Evolutionary conservation across 345 rosid species (phyloP), one percentile per base, ranked within the genome.

Genomic region (Boechera stricta): DNA sequence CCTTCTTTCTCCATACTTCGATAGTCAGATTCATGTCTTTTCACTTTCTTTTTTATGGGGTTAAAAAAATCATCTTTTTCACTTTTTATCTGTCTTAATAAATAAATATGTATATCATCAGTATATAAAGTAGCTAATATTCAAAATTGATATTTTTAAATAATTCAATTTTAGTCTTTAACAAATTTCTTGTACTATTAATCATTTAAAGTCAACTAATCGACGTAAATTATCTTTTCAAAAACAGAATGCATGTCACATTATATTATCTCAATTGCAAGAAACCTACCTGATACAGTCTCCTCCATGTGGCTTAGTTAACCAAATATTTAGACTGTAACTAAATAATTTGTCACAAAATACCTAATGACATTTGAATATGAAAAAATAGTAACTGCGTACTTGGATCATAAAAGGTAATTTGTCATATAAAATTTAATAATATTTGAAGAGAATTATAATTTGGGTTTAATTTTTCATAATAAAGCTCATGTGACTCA

Each of bases 21-120:
- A 64, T 54, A 69, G 72, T 49, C 72, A 52, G 21, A 60, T 51
- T 58, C 64, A 74, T 67, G 83, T 71, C 70, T 24, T 68, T 64
- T 49, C 26, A 16, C 54, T 5, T 1, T 1, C 12, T 44, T n/a
- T 2, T 45, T n/a, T 4, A 11, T 42, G 6, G 16, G 18, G 8
- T 47, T 47, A n/a, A 47, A 47, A 47, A 47, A 8, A 47, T 47
- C 24, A 47, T 47, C 4, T n/a, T 11, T 44, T 81, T 77, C 81
- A 77, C 65, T 54, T 26, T 70, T 53, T 10, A 64, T 72, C 32
- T 51, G 16, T 68, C 71, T 72, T 47, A 38, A 26, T 10, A 48
- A 56, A 52, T 54, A 53, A 44, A 28, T 6, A 60, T 28, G 62
- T 35, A 60, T 71, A 68, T 66, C 10, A 39, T 2, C 74, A 51